phyloP scores from a whole-genome alignment of 805 yeast species.

The Ogataea saltuana region DNA sequence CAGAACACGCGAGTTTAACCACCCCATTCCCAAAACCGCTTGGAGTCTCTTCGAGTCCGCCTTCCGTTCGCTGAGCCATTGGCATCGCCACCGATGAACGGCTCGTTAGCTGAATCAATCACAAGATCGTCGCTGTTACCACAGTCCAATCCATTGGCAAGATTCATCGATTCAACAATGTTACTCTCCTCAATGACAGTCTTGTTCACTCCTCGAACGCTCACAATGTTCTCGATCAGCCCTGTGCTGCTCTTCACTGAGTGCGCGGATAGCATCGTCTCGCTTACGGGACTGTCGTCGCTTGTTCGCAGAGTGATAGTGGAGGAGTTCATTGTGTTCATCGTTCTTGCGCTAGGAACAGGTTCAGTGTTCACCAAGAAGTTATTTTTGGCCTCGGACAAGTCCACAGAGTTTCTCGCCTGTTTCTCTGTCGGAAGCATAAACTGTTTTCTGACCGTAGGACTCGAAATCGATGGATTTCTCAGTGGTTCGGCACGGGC shows the following conservation, averaged over 20 bases:
- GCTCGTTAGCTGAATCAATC: conserved; percentile 10
- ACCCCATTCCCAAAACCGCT: conserved; percentile 29
- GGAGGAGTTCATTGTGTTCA: not conserved
- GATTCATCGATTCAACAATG: conserved; percentile 36
- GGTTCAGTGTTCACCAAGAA: conserved; percentile 7
- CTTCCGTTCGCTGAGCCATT: not conserved
- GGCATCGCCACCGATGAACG: conserved; percentile 8
- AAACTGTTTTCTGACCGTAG: conserved; percentile 18
- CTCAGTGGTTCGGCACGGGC: not conserved
- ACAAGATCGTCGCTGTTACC: conserved; percentile 1
- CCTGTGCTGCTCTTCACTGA: conserved; percentile 49
- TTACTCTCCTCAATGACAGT: conserved; percentile 72
- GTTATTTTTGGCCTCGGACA: conserved; percentile 23
- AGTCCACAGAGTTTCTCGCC: conserved; percentile 25
- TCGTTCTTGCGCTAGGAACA: not conserved
- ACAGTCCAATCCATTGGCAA: conserved; percentile 19
- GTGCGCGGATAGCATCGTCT: conserved; percentile 11
- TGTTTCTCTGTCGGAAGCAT: conserved; percentile 20
- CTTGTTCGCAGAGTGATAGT: not conserved
- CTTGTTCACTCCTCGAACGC: conserved; percentile 79
- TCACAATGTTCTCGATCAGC: conserved; percentile 79
- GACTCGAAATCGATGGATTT: conserved; percentile 3
- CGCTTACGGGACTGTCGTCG: conserved; percentile 10
- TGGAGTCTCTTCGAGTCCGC: conserved; percentile 24
- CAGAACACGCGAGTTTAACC: too few species aligned